These are phyloP conservation scores for Ailanthus altissimus DNA, from an alignment of 345 rosid genomes.

Conservation along the genomic window DNA sequence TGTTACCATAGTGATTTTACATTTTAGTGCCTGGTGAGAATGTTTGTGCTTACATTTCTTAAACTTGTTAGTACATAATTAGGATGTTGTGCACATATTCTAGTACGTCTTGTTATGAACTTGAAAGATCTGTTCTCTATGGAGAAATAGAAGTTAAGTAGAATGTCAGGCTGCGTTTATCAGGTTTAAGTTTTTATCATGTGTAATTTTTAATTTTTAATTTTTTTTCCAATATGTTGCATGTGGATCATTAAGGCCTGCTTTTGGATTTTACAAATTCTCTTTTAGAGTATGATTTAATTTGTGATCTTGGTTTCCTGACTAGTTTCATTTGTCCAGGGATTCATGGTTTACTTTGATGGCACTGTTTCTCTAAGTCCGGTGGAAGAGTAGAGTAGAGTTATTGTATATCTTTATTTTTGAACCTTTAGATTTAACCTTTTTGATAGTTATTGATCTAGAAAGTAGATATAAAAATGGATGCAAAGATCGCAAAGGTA, in stretches of 20 bases:
- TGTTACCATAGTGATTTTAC: not conserved
- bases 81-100: not conserved
- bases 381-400: slow-evolving; percentile 34
- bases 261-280: not conserved
- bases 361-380: slow-evolving; percentile 42
- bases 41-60: not conserved
- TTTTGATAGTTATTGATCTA: slow-evolving; percentile 51
- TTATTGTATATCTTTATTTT: slow-evolving; percentile 34
- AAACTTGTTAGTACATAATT: not conserved
- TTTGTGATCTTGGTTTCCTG: not conserved
- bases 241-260: not conserved
- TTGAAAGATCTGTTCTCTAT: not conserved
- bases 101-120: not conserved
- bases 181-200: not conserved
- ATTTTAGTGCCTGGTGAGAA: not conserved
- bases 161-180: not conserved
- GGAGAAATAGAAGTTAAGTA: not conserved
- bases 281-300: not conserved
- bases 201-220: not conserved
- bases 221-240: not conserved
- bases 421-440: slow-evolving; percentile 43
- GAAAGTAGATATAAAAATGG: slow-evolving; percentile 61
- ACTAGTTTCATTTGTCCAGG: slow-evolving; percentile 36
- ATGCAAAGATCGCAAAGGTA: slow-evolving; percentile 53
- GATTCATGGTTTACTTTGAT: slow-evolving; percentile 28